phyloP scores from a whole-genome alignment of 148 eudicot species.

The Fagopyrum tataricum region DNA sequence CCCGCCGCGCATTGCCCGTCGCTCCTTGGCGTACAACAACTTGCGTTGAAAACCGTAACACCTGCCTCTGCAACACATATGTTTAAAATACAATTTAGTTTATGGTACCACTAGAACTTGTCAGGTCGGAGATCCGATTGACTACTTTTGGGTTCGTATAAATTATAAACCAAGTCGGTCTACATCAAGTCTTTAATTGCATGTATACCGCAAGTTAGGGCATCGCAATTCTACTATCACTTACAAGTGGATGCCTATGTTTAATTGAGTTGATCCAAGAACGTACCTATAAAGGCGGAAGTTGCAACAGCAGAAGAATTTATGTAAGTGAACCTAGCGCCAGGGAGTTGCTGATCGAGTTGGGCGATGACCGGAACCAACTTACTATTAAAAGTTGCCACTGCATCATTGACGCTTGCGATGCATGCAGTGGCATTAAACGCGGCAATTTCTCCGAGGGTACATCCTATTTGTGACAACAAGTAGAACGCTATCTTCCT shows the following conservation, averaged over 20 bases:
- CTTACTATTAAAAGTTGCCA: slow-evolving; percentile 30
- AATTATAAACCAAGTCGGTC: too few relatives aligned
- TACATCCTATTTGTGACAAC: slow-evolving; percentile 62
- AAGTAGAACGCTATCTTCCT: slow-evolving; percentile 53
- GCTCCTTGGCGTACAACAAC: slow-evolving; percentile 7
- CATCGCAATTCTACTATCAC: too few relatives aligned
- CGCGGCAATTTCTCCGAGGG: slow-evolving; percentile 31
- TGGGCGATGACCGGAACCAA: slow-evolving; percentile 18
- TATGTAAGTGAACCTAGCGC: neutral
- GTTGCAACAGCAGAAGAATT: neutral
- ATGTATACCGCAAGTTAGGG: too few relatives aligned
- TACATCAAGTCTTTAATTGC: too few relatives aligned
- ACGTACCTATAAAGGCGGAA: neutral
- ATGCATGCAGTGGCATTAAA: slow-evolving; percentile 27
- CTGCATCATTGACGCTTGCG: slow-evolving; percentile 33
- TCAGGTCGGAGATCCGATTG: too few relatives aligned
- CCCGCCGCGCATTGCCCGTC: slow-evolving; percentile 2
- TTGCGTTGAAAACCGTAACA: neutral
- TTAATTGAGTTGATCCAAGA: neutral
- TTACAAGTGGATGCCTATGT: too few relatives aligned
- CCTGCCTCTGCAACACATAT: neutral
- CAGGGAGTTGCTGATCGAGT: neutral
- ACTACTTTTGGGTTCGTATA: too few relatives aligned
- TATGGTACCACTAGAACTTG: too few relatives aligned
- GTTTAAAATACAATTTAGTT: too few relatives aligned